phyloP scores from a whole-genome alignment of 2,329 filamentous ascomycete genomes.

The Scedosporium dehoogii region DNA sequence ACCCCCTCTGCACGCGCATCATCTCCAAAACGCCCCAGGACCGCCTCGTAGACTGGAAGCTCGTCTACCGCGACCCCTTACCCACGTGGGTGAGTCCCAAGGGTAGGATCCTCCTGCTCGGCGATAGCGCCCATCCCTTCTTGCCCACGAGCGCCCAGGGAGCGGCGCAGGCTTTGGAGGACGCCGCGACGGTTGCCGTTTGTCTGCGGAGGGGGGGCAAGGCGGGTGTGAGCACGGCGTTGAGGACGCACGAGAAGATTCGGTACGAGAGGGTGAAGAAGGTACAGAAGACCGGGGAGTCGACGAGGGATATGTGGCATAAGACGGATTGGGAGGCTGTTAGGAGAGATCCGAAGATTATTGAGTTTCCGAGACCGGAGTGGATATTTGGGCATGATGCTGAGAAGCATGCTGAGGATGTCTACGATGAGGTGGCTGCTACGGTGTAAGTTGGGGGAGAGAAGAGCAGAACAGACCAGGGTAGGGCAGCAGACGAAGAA shows the following conservation, averaged over 20 bases:
- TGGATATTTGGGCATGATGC: slow-evolving; percentile 36
- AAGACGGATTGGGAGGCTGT: slow-evolving; percentile 35
- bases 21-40: slow-evolving; percentile 32
- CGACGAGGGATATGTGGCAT: slow-evolving; percentile 37
- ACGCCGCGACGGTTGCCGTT: slow-evolving; percentile 27
- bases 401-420: slow-evolving; percentile 24
- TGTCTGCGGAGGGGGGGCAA: slow-evolving; percentile 18
- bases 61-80: slow-evolving; percentile 38
- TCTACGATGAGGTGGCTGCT: slow-evolving; percentile 10
- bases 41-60: slow-evolving; percentile 37
- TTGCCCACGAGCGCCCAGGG: slow-evolving; percentile 29
- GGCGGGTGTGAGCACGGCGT: slow-evolving; percentile 18
- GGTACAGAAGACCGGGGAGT: slow-evolving; percentile 34
- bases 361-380: slow-evolving; percentile 31
- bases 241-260: slow-evolving; percentile 26
- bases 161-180: slow-evolving; percentile 30
- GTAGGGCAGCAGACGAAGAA: too few species aligned
- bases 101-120: slow-evolving; percentile 26
- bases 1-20: slow-evolving; percentile 22
- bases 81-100: slow-evolving; percentile 28
- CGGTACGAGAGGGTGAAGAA: slow-evolving; percentile 29
- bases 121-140: slow-evolving; percentile 30
- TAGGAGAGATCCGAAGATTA: slow-evolving; percentile 30
- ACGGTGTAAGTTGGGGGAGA: background rate
- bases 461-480: too few species aligned